Base-by-base conservation (phyloP, 768 basidiomycete genomes). In the Sutorius australiensis region DNA sequence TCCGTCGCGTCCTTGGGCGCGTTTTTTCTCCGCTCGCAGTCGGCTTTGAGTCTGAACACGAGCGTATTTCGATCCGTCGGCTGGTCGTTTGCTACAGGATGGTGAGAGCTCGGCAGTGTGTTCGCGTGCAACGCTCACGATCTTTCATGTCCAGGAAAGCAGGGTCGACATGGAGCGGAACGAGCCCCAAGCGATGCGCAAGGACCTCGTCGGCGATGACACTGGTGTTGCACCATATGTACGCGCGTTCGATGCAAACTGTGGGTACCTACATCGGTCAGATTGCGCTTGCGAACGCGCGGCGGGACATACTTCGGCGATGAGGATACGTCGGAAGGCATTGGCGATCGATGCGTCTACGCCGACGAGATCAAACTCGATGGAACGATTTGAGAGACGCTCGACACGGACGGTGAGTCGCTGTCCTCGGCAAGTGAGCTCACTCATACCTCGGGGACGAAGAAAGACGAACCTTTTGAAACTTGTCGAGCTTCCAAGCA, bases 281-380 rank as follows among this genome's bases (percentile, higher is more conserved):
- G 33, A 33, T 39, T 1, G 48, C 31, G 31, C 34, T 24, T 54
- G 10, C 30, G 49, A 36, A 16, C 24, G 21, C 34, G 38, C 9
- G 14, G 5, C 17, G 12, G 13, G 48, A 69, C 81, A 48, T 53
- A 93, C 95, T 80, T 99, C 97, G 10, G 95, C 89, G 43, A 98
- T 89, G 67, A 98, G 77, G 50, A 97, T 92, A 51, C 97, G 79
- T 27, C 97, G 79, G 58, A 95, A 82, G 0, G 95, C 93, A 69
- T 99, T 98, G 30, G 97, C 94, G 53, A 99, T 89, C 14, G 92
- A 90, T 0, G 97, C 91, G 67, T 99, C 95, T 28, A 98, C 88
- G 6, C 95, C 95, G 51, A 98, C 81, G 41, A 98, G 76, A 72
- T 99, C 97, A 68, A 99, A 95, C 60, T 98, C 95, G 56, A 97